phyloP scores from a whole-genome alignment of 345 rosid species.

The Hibiscus tridactylites region DNA sequence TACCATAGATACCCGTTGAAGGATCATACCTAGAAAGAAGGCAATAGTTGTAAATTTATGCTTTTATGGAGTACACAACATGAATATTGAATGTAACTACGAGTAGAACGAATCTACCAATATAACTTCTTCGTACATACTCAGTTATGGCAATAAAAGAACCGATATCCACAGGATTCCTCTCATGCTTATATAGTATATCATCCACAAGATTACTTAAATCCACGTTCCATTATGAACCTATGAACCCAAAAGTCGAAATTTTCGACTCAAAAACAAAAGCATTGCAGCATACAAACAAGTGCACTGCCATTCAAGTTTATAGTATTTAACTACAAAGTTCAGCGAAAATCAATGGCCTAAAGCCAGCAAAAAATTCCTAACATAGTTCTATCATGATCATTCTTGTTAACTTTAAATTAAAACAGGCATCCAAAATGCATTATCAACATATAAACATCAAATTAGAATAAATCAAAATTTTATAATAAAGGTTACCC shows the following conservation, averaged over 20 bases:
- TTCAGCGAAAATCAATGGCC: neutral
- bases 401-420: neutral
- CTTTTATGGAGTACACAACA: neutral
- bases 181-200: neutral
- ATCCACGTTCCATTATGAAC: neutral
- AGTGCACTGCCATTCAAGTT: neutral
- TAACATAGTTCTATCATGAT: neutral
- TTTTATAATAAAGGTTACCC: neutral
- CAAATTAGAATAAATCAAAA: neutral
- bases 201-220: neutral
- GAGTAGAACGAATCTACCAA: neutral
- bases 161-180: neutral
- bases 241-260: neutral
- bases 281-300: neutral
- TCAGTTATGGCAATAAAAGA: neutral
- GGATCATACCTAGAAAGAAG: conserved; percentile 45
- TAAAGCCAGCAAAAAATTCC: neutral
- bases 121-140: neutral
- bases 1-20: conserved; percentile 68
- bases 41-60: neutral
- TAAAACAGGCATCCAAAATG: neutral
- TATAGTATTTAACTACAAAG: neutral
- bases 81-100: neutral
- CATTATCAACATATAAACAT: neutral
- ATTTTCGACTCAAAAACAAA: neutral